These are phyloP conservation scores for Pachyrhizus erosus DNA, from an alignment of 306 rosid species.

Conservation along the genomic window DNA sequence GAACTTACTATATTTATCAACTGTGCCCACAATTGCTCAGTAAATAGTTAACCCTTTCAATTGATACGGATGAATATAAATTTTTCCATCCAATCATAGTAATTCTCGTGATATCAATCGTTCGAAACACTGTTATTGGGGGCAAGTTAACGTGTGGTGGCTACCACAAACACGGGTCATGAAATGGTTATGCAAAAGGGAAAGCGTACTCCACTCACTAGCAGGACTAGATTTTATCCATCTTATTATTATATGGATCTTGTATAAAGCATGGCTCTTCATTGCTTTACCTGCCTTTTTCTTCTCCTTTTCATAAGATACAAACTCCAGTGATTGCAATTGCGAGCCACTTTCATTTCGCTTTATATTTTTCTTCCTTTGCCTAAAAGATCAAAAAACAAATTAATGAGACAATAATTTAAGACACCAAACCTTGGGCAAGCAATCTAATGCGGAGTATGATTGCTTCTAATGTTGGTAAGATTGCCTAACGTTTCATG, in stretches of 20 bases:
- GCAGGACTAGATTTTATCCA: background rate
- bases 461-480: slow-evolving; percentile 11
- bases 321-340: slow-evolving; percentile 2
- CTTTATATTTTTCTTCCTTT: background rate
- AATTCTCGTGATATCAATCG: background rate
- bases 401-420: background rate
- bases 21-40: background rate
- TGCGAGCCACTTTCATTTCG: slow-evolving; percentile 28
- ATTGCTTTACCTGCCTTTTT: slow-evolving; percentile 24
- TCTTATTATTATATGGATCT: background rate
- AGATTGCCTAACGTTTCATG: background rate
- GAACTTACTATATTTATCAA: background rate
- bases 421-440: slow-evolving; percentile 15
- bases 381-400: background rate
- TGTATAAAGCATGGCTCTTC: slow-evolving; percentile 15
- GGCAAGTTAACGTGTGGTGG: background rate
- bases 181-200: background rate
- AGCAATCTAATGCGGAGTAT: background rate
- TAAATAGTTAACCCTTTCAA: too few relatives aligned
- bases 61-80: too few relatives aligned
- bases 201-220: background rate
- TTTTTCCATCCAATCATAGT: too few relatives aligned
- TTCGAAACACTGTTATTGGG: background rate
- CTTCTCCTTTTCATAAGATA: background rate
- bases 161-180: background rate